A percentile compares a stretch with the other conserved stretches of the same genome.
Evolutionary conservation across 768 basidiomycete species (phyloP).

Genomic region (Russula foetens): DNA sequence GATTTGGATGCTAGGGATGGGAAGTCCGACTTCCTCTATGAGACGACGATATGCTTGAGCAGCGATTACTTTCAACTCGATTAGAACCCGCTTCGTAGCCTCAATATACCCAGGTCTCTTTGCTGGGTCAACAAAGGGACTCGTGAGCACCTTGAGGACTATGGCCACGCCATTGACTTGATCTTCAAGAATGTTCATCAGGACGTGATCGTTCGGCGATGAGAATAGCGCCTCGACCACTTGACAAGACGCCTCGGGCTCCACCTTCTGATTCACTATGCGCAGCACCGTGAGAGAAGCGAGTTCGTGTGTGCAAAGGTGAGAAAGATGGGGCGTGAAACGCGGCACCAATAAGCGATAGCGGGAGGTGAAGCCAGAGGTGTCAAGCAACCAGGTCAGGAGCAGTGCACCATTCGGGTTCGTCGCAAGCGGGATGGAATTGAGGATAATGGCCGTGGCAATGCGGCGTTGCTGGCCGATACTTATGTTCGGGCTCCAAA

Average conservation of each 20-base stretch:
- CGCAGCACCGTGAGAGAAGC: conserved; percentile 91
- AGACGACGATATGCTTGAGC: conserved; percentile 90
- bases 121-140: conserved; percentile 67
- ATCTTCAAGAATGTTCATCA: conserved; percentile 91
- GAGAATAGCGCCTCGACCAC: conserved; percentile 87
- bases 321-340: conserved; percentile 93
- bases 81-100: conserved; percentile 83
- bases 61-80: conserved; percentile 87
- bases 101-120: conserved; percentile 69
- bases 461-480: conserved; percentile 91
- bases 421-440: conserved; percentile 95
- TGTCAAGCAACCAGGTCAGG: conserved; percentile 94
- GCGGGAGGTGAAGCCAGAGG: conserved; percentile 90
- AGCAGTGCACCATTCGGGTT: conserved; percentile 96
- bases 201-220: conserved; percentile 82
- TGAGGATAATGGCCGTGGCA: conserved; percentile 88
- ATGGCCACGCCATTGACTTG: conserved; percentile 95
- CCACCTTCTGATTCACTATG: conserved; percentile 94
- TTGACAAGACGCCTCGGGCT: conserved; percentile 78
- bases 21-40: conserved; percentile 90
- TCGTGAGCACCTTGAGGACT: conserved; percentile 87
- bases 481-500: conserved; percentile 84
- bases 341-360: conserved; percentile 92
- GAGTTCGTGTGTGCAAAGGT: conserved; percentile 95
- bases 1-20: no score